A percentile compares a stretch with the other conserved stretches of the same genome.
Evolutionary conservation across 768 basidiomycete species (phyloP).

Genomic region (Boletus reticuloceps): DNA sequence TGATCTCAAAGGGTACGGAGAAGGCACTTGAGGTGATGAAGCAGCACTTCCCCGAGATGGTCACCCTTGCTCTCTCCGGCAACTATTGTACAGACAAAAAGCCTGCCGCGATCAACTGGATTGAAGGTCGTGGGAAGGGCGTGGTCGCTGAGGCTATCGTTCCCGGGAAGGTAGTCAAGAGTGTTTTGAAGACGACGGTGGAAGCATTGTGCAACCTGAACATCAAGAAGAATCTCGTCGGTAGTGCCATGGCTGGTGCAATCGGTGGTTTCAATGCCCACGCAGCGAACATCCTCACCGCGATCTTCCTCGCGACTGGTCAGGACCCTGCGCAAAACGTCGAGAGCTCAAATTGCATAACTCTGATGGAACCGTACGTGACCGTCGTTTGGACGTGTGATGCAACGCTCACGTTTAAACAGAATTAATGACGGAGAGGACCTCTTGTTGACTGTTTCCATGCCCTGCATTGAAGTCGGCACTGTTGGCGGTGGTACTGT

Average conservation of each 20-base stretch:
- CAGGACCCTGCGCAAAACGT: conserved; percentile 99
- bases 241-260: conserved; percentile 97
- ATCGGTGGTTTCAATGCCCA: conserved; percentile 99
- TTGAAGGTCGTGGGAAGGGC: conserved; percentile 97
- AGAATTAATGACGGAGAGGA: conserved; percentile 89
- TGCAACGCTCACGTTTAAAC: conserved; percentile 2
- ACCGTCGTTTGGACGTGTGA: conserved; percentile 1
- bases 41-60: conserved; percentile 85
- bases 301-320: conserved; percentile 92
- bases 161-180: conserved; percentile 84
- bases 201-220: conserved; percentile 87
- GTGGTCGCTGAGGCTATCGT: conserved; percentile 95
- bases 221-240: conserved; percentile 95
- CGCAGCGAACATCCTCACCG: conserved; percentile 95
- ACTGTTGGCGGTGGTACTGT: conserved; percentile 97
- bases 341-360: conserved; percentile 98
- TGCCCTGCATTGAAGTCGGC: conserved; percentile 99
- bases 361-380: conserved; percentile 94
- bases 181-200: conserved; percentile 94
- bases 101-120: conserved; percentile 99
- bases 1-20: conserved; percentile 99
- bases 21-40: conserved; percentile 83
- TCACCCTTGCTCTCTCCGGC: conserved; percentile 85
- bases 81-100: conserved; percentile 99
- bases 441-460: conserved; percentile 87